Evolutionary conservation across 2,329 filamentous ascomycete genomes (phyloP).

Genomic region (Pestalotiopsis sp.): DNA sequence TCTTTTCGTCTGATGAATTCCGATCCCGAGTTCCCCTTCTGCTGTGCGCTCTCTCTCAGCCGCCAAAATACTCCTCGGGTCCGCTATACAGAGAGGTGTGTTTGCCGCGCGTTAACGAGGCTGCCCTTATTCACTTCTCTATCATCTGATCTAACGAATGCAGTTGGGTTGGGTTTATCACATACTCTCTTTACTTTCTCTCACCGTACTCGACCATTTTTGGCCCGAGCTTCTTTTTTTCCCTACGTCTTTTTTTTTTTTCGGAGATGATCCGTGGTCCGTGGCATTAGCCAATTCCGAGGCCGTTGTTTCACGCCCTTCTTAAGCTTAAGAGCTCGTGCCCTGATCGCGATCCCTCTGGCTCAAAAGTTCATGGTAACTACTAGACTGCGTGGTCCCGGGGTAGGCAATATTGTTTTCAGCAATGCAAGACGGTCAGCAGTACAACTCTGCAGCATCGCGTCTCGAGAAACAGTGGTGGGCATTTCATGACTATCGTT

Average conservation of each 20-base stretch:
- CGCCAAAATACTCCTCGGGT: background rate
- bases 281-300: background rate
- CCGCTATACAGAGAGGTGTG: background rate
- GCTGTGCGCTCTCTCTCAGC: too few relatives aligned
- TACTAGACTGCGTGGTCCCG: background rate
- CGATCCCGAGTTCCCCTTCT: too few relatives aligned
- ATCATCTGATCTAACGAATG: background rate
- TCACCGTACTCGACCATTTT: background rate
- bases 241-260: background rate
- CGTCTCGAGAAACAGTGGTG: too few relatives aligned
- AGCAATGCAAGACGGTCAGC: too few relatives aligned
- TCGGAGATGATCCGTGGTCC: background rate
- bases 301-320: background rate
- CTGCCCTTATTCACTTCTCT: background rate
- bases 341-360: background rate
- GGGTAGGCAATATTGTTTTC: too few relatives aligned
- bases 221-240: background rate
- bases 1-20: too few relatives aligned
- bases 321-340: constrained; percentile 1
- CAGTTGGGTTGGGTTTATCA: background rate
- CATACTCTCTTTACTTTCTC: background rate
- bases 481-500: too few relatives aligned
- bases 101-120: background rate
- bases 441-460: too few relatives aligned
- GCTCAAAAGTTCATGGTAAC: background rate